Evolutionary conservation across 352 stramenopile genomes (phyloP).

Genomic region (Globisporangium middletonii): DNA sequence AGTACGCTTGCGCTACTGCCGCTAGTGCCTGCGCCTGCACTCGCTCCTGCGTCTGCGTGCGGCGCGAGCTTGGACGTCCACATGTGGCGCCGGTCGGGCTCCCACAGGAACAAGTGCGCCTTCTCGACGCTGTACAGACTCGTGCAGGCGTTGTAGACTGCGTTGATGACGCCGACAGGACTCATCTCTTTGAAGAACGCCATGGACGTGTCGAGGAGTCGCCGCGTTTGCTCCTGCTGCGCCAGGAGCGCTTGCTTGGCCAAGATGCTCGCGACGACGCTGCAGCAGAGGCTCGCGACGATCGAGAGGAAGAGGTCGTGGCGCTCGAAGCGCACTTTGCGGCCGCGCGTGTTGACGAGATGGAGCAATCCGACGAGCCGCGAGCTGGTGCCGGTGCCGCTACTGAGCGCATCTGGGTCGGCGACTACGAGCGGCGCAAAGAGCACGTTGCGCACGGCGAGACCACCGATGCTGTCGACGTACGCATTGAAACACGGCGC

Average conservation of each 20-base stretch:
- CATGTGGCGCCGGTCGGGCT: constrained; percentile 41
- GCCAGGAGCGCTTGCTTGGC: constrained; percentile 60
- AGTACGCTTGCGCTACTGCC: too few relatives aligned
- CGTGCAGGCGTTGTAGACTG: constrained; percentile 69
- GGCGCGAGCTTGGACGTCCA: constrained; percentile 67
- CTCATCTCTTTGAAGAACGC: constrained; percentile 82
- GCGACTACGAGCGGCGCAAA: constrained; percentile 60
- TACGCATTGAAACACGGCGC: constrained; percentile 49
- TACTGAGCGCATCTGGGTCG: constrained; percentile 23
- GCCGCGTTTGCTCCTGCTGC: constrained; percentile 56
- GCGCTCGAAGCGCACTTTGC: constrained; percentile 51
- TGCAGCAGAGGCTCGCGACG: constrained; percentile 57
- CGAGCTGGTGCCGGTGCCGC: constrained; percentile 14
- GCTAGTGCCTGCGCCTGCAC: neutral
- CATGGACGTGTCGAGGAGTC: constrained; percentile 66
- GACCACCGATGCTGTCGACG: constrained; percentile 55
- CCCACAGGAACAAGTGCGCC: constrained; percentile 63
- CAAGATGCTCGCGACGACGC: constrained; percentile 59
- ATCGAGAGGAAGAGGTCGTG: constrained; percentile 79
- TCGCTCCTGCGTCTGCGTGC: constrained; percentile 13
- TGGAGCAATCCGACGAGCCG: constrained; percentile 64
- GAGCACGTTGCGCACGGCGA: constrained; percentile 46
- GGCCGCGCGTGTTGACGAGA: constrained; percentile 63
- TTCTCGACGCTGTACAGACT: constrained; percentile 60
- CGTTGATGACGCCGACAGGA: constrained; percentile 69